A percentile compares a stretch with the other conserved stretches of the same genome.
Evolutionary conservation across 75 land plant genomes (phyloP).

Genomic region (Pinus tabuliformis): DNA sequence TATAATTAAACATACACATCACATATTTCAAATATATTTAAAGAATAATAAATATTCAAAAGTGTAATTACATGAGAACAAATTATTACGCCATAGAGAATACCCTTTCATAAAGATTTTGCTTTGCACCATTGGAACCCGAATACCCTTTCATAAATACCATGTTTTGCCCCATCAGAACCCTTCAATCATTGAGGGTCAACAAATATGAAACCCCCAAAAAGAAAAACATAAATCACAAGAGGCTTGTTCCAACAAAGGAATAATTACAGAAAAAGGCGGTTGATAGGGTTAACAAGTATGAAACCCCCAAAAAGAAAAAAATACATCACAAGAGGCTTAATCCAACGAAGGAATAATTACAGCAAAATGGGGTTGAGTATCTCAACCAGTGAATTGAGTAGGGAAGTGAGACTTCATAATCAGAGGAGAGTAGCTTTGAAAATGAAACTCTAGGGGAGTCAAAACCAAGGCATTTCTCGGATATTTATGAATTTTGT

Average conservation of each 20-base stretch:
- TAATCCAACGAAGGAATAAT: too few species aligned
- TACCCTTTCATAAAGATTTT: conserved; percentile 41
- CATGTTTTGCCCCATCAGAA: too few species aligned
- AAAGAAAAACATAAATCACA: not conserved
- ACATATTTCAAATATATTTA: too few species aligned
- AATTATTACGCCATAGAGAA: conserved; percentile 42
- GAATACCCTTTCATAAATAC: too few species aligned
- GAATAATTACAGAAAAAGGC: not conserved
- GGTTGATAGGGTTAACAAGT: too few species aligned
- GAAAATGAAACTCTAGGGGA: not conserved
- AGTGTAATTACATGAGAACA: too few species aligned
- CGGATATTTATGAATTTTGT: conserved; percentile 5
- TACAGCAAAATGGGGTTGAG: too few species aligned
- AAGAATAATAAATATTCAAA: too few species aligned
- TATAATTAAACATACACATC: too few species aligned
- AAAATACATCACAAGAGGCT: too few species aligned
- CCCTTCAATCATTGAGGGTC: conserved; percentile 9
- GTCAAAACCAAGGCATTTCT: not conserved
- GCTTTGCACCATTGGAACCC: conserved; percentile 11
- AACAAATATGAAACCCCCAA: not conserved
- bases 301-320: too few species aligned
- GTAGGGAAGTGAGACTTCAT: not conserved
- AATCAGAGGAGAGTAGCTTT: not conserved
- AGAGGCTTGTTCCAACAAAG: conserved; percentile 3
- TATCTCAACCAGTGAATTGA: not conserved